Percentiles rank a stretch among this genome's conserved stretches.
Conservation (phyloP, 2,329 filamentous ascomycete genomes). For the Stachybotrys elegans region DNA sequence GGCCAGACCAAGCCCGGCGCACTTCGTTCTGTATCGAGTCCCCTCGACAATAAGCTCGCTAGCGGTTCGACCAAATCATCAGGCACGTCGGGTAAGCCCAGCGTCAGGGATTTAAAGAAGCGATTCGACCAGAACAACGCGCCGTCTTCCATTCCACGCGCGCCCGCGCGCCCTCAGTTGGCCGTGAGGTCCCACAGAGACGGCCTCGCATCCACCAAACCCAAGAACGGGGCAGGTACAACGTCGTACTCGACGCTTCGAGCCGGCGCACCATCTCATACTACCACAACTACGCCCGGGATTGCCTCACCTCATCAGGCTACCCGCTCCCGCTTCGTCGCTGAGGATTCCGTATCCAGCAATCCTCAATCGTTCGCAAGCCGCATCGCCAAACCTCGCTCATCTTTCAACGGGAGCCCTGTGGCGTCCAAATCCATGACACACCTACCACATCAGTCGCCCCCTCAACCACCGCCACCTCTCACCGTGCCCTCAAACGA, state of each 20-base stretch:
- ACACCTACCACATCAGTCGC: slow-evolving; percentile 24
- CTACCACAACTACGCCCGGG: slow-evolving; percentile 12
- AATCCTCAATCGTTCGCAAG: slow-evolving; percentile 56
- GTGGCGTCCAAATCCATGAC: slow-evolving; percentile 30
- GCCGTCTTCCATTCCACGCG: slow-evolving; percentile 28
- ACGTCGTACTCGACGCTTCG: slow-evolving; percentile 37
- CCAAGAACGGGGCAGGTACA: slow-evolving; percentile 22
- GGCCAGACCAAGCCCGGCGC: slow-evolving; percentile 33
- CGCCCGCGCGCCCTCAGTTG: slow-evolving; percentile 27
- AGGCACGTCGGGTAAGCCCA: slow-evolving; percentile 46
- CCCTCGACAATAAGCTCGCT: slow-evolving; percentile 39
- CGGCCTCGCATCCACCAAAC: slow-evolving; percentile 26
- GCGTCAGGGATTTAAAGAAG: slow-evolving; percentile 75
- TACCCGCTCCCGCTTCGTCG: slow-evolving; percentile 41
- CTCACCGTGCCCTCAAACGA: slow-evolving; percentile 27
- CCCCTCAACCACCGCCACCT: slow-evolving; percentile 25
- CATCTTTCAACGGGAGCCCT: slow-evolving; percentile 23
- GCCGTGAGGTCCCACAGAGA: slow-evolving; percentile 26
- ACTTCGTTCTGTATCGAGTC: slow-evolving; percentile 52
- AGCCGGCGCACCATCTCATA: slow-evolving; percentile 18
- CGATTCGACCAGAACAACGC: slow-evolving; percentile 64
- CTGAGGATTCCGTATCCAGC: slow-evolving; percentile 47
- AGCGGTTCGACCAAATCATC: slow-evolving; percentile 24
- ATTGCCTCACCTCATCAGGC: slow-evolving; percentile 23
- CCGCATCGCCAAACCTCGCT: slow-evolving; percentile 50